phyloP scores from a whole-genome alignment of 192 early-diverging fungal species.

The Podila epigama region DNA sequence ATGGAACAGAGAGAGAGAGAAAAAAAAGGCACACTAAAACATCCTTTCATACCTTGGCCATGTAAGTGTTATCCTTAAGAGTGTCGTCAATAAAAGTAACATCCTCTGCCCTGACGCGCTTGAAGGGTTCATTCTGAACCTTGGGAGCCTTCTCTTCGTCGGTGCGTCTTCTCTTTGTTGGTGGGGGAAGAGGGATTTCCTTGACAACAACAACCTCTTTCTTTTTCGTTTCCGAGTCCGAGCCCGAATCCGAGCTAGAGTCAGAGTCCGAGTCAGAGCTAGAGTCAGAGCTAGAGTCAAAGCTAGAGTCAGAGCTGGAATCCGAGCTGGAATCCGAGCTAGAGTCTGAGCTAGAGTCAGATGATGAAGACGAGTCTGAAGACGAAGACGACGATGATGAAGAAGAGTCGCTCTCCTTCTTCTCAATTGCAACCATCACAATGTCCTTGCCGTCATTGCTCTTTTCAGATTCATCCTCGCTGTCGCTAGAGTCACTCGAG shows the following conservation, averaged over 20 bases:
- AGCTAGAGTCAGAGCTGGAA: constrained; percentile 18
- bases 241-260: constrained; percentile 41
- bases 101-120: constrained; percentile 82
- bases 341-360: constrained; percentile 2
- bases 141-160: constrained; percentile 30
- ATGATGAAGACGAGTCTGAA: constrained; percentile 10
- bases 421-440: background rate
- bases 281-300: constrained; percentile 22
- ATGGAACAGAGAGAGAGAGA: background rate
- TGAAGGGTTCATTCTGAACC: constrained; percentile 73
- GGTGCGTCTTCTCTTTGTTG: constrained; percentile 55
- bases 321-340: constrained; percentile 15
- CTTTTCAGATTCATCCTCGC: constrained; percentile 44
- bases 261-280: constrained; percentile 27
- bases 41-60: constrained; percentile 54
- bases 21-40: too few relatives aligned
- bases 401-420: constrained; percentile 24
- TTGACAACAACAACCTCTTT: constrained; percentile 23
- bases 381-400: constrained; percentile 23
- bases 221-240: constrained; percentile 11
- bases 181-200: constrained; percentile 22
- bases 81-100: constrained; percentile 81
- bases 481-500: constrained; percentile 31
- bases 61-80: constrained; percentile 87
- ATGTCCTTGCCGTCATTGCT: constrained; percentile 14